These are phyloP conservation scores for Beauveria bassiana DNA, from an alignment of 2,329 filamentous ascomycete species.

Conservation along the genomic window DNA sequence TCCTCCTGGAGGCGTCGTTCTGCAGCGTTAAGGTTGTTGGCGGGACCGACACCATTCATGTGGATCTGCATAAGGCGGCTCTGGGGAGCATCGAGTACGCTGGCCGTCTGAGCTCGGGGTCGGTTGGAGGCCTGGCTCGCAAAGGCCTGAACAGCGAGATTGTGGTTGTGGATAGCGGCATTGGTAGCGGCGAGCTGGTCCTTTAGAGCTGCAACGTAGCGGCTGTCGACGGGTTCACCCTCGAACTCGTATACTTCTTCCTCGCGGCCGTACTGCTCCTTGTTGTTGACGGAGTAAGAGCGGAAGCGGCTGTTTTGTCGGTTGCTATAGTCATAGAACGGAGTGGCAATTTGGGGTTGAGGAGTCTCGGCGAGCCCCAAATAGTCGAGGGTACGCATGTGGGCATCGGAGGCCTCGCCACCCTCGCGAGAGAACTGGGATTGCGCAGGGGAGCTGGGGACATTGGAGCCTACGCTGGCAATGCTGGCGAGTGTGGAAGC, in stretches of 20 bases:
- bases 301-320: conserved; percentile 81
- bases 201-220: conserved; percentile 54
- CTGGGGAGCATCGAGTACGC: conserved; percentile 75
- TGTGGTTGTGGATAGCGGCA: conserved; percentile 78
- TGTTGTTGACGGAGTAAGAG: conserved; percentile 97
- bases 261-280: conserved; percentile 90
- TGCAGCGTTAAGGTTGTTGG: conserved; percentile 66
- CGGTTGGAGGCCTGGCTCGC: conserved; percentile 77
- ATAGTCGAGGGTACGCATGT: conserved; percentile 87
- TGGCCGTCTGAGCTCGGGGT: conserved; percentile 84
- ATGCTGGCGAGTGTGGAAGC: conserved; percentile 77
- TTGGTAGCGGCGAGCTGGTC: conserved; percentile 57
- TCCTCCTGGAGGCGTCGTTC: conserved; percentile 70
- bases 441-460: conserved; percentile 77
- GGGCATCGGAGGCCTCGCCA: conserved; percentile 76
- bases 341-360: conserved; percentile 69
- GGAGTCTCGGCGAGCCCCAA: conserved; percentile 91
- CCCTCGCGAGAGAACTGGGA: conserved; percentile 83
- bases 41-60: conserved; percentile 59
- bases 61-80: conserved; percentile 62
- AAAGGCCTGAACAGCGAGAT: conserved; percentile 86
- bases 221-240: conserved; percentile 42
- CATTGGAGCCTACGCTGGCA: conserved; percentile 85
- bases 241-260: conserved; percentile 67
- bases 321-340: conserved; percentile 62